Conservation (phyloP, 306 rosid genomes). For the Citrullus colocynthis region DNA sequence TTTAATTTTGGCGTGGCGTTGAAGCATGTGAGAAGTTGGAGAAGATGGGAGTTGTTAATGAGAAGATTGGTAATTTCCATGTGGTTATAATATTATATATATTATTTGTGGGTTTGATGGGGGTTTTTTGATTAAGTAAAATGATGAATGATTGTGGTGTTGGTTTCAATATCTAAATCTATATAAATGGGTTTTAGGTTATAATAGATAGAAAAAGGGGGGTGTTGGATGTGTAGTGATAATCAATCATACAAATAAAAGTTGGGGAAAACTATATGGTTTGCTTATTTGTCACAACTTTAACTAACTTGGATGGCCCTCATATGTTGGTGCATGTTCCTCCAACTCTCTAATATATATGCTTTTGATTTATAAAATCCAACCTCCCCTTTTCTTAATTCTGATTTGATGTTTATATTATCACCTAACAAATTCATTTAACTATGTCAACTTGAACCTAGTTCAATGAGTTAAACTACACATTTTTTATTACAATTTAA, state of each 20-base stretch:
- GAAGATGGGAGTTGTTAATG: slow-evolving; percentile 3
- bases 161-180: slow-evolving; percentile 6
- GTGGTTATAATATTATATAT: too few relatives aligned
- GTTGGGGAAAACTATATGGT: background rate
- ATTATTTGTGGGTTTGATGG: background rate
- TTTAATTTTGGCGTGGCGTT: slow-evolving; percentile 27
- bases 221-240: slow-evolving; percentile 2
- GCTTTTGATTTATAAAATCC: background rate
- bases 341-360: background rate
- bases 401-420: too few relatives aligned
- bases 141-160: slow-evolving; percentile 4
- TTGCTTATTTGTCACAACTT: slow-evolving; percentile 50
- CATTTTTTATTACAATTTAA: too few relatives aligned
- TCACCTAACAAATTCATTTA: too few relatives aligned
- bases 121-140: background rate
- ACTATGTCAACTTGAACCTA: too few relatives aligned
- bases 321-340: background rate
- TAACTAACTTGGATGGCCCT: slow-evolving; percentile 41
- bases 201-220: background rate
- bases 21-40: slow-evolving; percentile 20
- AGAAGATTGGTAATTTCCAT: background rate
- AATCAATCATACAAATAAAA: background rate
- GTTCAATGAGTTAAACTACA: too few relatives aligned
- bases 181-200: background rate
- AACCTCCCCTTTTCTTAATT: background rate